phyloP scores from a whole-genome alignment of 345 rosid genomes.

The Murraya koenigii region DNA sequence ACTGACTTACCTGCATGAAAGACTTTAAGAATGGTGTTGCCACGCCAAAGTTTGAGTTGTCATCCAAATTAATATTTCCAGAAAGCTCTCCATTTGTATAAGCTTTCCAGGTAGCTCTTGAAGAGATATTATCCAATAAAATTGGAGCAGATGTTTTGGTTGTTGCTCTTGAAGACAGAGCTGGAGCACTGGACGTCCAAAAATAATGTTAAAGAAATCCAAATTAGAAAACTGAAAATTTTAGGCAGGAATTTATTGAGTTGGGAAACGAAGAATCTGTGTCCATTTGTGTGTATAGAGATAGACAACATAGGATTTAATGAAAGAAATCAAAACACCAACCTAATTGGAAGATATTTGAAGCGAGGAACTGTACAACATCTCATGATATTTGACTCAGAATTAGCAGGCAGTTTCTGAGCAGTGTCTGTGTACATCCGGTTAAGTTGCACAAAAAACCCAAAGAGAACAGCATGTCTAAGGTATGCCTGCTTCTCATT shows the following conservation, averaged over 20 bases:
- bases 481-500: constrained; percentile 88
- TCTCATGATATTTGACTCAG: constrained; percentile 93
- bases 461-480: constrained; percentile 95
- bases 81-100: constrained; percentile 71
- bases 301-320: not conserved
- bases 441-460: constrained; percentile 95
- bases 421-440: constrained; percentile 79
- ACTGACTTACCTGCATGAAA: constrained; percentile 72
- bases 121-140: constrained; percentile 48
- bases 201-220: not conserved
- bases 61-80: constrained; percentile 58
- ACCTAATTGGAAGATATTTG: constrained; percentile 98
- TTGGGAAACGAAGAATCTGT: not conserved
- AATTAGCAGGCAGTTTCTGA: constrained; percentile 88
- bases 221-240: not conserved
- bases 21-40: constrained; percentile 89
- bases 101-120: constrained; percentile 64
- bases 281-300: not conserved
- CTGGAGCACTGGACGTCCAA: constrained; percentile 61
- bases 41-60: constrained; percentile 64
- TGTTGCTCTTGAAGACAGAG: constrained; percentile 74
- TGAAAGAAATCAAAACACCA: constrained; percentile 13
- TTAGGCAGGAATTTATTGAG: not conserved
- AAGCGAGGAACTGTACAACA: constrained; percentile 93
- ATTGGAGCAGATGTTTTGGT: constrained; percentile 49